phyloP scores from a whole-genome alignment of 169 alveolate genomes.

The Cyclospora cayetanensis region DNA sequence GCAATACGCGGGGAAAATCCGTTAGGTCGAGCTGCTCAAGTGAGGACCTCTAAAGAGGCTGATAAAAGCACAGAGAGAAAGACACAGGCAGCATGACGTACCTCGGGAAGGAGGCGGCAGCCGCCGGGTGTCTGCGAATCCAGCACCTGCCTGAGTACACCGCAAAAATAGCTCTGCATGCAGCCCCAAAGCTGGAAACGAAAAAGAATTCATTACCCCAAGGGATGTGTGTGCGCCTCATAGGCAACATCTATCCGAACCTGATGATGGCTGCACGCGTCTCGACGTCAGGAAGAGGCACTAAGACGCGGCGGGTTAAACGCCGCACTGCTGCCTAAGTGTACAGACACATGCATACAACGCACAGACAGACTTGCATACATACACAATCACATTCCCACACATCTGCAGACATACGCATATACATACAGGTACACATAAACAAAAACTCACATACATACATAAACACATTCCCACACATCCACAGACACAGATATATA shows the following conservation, averaged over 20 bases:
- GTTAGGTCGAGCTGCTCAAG: no score
- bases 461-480: not conserved
- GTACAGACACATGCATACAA: no score
- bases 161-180: not conserved
- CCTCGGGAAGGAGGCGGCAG: not conserved
- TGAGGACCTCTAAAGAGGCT: no score
- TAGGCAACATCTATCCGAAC: not conserved
- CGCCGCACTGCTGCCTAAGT: slow-evolving; percentile 90
- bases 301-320: slow-evolving; percentile 90
- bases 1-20: no score
- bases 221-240: not conserved
- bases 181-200: not conserved
- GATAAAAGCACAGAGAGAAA: no score
- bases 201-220: not conserved
- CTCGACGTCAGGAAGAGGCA: slow-evolving; percentile 92
- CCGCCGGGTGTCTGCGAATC: not conserved
- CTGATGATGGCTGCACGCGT: slow-evolving; percentile 88
- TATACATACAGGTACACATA: not conserved
- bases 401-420: not conserved
- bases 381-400: not conserved
- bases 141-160: not conserved
- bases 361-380: not conserved
- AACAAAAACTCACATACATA: not conserved
- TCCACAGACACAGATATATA: not conserved
- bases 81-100: no score